Percentiles rank a stretch among this genome's conserved stretches.
Conservation (phyloP, 2,329 filamentous ascomycete genomes). For the Pseudogymnoascus verrucosus region DNA sequence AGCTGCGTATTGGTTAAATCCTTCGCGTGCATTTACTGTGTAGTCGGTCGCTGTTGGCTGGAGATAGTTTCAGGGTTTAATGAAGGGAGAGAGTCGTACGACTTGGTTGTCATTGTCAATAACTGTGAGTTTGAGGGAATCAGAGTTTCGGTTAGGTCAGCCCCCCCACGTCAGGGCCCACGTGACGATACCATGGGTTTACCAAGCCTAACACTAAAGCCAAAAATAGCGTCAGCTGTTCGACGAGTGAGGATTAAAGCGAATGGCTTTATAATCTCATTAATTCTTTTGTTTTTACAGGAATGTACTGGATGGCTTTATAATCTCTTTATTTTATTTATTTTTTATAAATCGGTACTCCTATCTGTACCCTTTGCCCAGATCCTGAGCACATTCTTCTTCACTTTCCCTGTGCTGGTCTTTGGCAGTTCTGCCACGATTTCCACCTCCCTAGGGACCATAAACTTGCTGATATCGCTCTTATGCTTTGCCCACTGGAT, state of each 20-base stretch:
- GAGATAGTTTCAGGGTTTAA: neutral
- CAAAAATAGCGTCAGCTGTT: constrained; percentile 3
- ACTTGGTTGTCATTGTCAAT: neutral
- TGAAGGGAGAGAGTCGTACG: neutral
- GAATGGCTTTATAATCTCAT: neutral
- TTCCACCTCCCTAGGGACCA: constrained; percentile 69
- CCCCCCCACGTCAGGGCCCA: constrained; percentile 1
- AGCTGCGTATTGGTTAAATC: neutral
- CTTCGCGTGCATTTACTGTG: neutral
- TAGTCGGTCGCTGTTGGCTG: neutral
- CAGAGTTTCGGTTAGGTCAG: constrained; percentile 5
- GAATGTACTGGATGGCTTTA: neutral
- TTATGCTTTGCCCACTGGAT: constrained; percentile 80
- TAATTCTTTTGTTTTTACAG: neutral
- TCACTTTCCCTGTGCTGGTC: constrained; percentile 92
- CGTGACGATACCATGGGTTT: neutral
- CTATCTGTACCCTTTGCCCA: constrained; percentile 60
- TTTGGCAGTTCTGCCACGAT: constrained; percentile 85
- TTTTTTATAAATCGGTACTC: constrained; percentile 13
- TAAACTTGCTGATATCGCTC: constrained; percentile 79
- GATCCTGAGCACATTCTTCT: constrained; percentile 85
- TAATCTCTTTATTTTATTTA: neutral
- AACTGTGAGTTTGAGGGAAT: neutral
- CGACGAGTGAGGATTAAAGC: neutral
- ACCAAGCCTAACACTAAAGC: neutral